Evolutionary conservation across 2,329 filamentous ascomycete genomes (phyloP).

Genomic region (Monilinia polystroma): DNA sequence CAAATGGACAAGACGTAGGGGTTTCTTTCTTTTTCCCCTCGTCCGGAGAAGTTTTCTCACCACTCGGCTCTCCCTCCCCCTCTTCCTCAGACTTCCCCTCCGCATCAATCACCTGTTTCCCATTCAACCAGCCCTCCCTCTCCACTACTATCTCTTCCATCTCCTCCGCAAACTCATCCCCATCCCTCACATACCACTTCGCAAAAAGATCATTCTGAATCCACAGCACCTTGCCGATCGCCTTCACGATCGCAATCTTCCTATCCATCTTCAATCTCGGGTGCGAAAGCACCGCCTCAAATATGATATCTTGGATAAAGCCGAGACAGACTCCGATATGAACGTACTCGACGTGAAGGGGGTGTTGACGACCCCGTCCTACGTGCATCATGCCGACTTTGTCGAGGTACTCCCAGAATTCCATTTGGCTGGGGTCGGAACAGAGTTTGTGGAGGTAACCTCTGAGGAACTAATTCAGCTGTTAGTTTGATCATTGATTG

Average conservation of each 20-base stretch:
- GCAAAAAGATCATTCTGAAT: constrained; percentile 85
- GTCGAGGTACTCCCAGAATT: constrained; percentile 71
- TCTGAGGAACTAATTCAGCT: constrained; percentile 8
- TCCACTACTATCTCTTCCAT: constrained; percentile 20
- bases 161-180: constrained; percentile 19
- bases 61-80: background rate
- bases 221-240: constrained; percentile 79
- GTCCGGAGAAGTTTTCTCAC: background rate
- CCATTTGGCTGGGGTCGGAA: constrained; percentile 20
- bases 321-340: constrained; percentile 71
- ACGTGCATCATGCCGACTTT: constrained; percentile 59
- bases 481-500: too few species aligned
- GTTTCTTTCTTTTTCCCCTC: background rate
- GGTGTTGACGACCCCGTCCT: constrained; percentile 18
- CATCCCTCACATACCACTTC: constrained; percentile 61
- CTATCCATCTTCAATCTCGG: constrained; percentile 58
- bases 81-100: background rate
- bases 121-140: constrained; percentile 19
- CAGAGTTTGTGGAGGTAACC: constrained; percentile 18
- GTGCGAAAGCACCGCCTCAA: constrained; percentile 68
- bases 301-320: constrained; percentile 75
- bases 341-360: constrained; percentile 60
- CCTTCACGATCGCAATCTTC: constrained; percentile 73
- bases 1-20: constrained; percentile 12
- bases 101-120: constrained; percentile 12